A percentile compares a stretch with the other conserved stretches of the same genome.
Evolutionary conservation across 306 rosid genomes (phyloP).

Genomic region (Dalbergia cultrata): DNA sequence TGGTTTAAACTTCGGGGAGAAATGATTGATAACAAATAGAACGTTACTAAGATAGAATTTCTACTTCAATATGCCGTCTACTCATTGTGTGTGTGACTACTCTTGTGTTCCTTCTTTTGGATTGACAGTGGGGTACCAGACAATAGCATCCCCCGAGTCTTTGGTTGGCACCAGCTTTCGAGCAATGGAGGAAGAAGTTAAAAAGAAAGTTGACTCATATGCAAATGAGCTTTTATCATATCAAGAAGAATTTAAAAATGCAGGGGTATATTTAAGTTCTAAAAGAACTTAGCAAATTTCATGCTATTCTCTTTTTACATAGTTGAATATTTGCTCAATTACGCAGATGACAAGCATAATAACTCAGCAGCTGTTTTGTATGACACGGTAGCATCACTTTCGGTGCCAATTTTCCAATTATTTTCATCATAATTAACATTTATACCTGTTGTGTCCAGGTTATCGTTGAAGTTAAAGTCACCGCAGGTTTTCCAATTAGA

Average conservation of each 20-base stretch:
- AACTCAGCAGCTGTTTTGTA: neutral
- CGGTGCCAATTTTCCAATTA: neutral
- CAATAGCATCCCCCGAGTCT: conserved; percentile 64
- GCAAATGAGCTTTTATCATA: conserved; percentile 63
- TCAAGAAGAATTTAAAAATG: conserved; percentile 59
- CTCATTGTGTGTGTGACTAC: conserved; percentile 19
- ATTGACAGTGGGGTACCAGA: conserved; percentile 75
- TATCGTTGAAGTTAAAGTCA: conserved; percentile 73
- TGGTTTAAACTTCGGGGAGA: no score
- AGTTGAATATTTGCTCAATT: neutral
- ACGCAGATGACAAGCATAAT: neutral
- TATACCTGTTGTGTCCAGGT: conserved; percentile 52
- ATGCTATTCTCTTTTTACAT: neutral
- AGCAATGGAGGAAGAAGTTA: conserved; percentile 80
- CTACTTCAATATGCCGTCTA: neutral
- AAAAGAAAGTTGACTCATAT: conserved; percentile 70
- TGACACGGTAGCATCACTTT: neutral
- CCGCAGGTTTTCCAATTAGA: conserved; percentile 79
- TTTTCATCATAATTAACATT: conserved; percentile 20
- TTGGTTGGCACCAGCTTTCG: conserved; percentile 63
- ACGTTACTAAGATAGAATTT: conserved; percentile 6
- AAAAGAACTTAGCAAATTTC: conserved; percentile 5
- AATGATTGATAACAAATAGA: neutral
- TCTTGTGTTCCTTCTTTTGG: conserved; percentile 28
- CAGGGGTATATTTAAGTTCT: conserved; percentile 61